Evolutionary conservation across 2,329 filamentous ascomycete genomes (phyloP).

Genomic region (Ophiostoma ulmi): DNA sequence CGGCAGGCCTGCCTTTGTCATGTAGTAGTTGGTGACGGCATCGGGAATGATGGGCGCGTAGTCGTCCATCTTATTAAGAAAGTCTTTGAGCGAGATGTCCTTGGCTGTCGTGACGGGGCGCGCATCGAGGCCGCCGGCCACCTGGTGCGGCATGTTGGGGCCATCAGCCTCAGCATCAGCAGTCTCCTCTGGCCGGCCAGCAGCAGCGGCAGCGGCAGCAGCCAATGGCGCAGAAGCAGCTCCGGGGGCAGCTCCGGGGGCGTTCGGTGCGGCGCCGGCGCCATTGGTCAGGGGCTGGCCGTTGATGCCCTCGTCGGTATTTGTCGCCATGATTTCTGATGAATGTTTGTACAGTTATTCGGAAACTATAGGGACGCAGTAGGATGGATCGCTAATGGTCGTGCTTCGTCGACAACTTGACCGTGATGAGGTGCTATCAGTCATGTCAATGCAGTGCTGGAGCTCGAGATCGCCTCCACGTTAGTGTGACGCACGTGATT

Average conservation of each 20-base stretch:
- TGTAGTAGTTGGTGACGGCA: conserved; percentile 95
- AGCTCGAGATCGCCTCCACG: neutral
- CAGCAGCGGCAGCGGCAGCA: neutral
- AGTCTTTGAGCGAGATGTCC: conserved; percentile 87
- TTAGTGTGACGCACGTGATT: neutral
- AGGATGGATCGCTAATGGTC: neutral
- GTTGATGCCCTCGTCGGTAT: conserved; percentile 5
- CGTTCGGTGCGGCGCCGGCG: neutral
- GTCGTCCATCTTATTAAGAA: conserved; percentile 94
- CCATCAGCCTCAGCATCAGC: conserved; percentile 13
- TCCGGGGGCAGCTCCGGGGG: neutral
- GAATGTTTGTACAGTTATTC: neutral
- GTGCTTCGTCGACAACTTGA: conserved; percentile 22
- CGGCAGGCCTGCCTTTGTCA: conserved; percentile 89
- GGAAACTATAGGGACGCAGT: neutral
- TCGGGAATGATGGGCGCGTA: conserved; percentile 98
- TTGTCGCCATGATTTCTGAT: conserved; percentile 6
- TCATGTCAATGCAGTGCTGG: neutral
- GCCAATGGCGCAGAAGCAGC: neutral
- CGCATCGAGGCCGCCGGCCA: conserved; percentile 11
- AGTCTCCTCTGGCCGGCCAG: neutral
- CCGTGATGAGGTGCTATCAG: neutral
- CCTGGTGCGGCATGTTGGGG: neutral
- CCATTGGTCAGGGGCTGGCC: conserved; percentile 22
- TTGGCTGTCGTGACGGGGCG: conserved; percentile 59